Conservation (phyloP, 257 asterid species). For the Paraleonurus japonicus region DNA sequence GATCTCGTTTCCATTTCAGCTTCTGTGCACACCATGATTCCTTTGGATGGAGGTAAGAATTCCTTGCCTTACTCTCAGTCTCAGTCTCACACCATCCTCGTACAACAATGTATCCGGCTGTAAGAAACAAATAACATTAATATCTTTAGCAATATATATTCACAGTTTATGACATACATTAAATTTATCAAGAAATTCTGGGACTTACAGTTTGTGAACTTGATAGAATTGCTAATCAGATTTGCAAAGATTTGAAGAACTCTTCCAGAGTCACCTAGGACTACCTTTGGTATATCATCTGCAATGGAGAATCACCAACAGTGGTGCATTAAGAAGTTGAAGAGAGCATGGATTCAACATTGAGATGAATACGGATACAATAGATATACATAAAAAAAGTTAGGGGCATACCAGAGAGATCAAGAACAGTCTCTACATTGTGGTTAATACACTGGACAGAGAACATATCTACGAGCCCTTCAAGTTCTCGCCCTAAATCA, state of each 20-base stretch:
- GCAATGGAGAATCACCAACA: slow-evolving; percentile 22
- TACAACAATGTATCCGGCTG: slow-evolving; percentile 80
- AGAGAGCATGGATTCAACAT: background rate
- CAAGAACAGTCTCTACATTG: slow-evolving; percentile 81
- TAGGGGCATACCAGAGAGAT: slow-evolving; percentile 64
- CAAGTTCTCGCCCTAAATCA: slow-evolving; percentile 87
- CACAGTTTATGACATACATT: background rate
- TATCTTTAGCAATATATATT: background rate
- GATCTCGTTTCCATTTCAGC: slow-evolving; percentile 45
- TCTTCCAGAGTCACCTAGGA: slow-evolving; percentile 88
- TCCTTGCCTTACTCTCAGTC: slow-evolving; percentile 30
- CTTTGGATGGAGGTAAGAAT: slow-evolving; percentile 30
- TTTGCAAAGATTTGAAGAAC: slow-evolving; percentile 86
- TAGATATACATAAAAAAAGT: background rate
- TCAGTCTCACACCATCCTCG: slow-evolving; percentile 89
- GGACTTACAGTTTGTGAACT: slow-evolving; percentile 79
- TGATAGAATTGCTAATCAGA: slow-evolving; percentile 81
- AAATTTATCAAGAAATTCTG: background rate
- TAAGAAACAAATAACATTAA: slow-evolving; percentile 26
- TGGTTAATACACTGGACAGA: slow-evolving; percentile 91
- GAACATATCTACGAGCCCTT: slow-evolving; percentile 90
- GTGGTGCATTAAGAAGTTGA: background rate
- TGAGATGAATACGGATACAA: background rate
- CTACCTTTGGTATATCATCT: slow-evolving; percentile 93
- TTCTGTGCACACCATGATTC: slow-evolving; percentile 49